Evolutionary conservation across 176 grass and related monocot genomes (phyloP).

Genomic region (Ensete ventricosum): DNA sequence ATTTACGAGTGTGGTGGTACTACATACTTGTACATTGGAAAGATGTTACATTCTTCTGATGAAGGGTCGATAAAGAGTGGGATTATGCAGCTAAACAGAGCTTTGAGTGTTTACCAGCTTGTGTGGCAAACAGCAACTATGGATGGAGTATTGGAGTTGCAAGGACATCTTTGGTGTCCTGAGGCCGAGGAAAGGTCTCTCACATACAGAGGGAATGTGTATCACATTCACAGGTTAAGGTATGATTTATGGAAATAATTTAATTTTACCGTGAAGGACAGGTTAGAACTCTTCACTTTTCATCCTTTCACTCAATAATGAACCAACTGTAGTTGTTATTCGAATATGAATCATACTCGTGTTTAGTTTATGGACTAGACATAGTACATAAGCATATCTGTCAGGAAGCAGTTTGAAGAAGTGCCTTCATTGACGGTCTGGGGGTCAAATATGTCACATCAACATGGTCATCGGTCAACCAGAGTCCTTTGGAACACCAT

Average conservation of each 20-base stretch:
- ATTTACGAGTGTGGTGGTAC: slow-evolving; percentile 26
- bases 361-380: neutral
- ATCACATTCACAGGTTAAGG: slow-evolving; percentile 43
- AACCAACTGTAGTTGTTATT: neutral
- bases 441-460: neutral
- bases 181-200: slow-evolving; percentile 46
- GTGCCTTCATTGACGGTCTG: neutral
- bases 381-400: neutral
- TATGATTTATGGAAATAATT: neutral
- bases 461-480: neutral
- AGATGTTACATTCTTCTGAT: slow-evolving; percentile 29
- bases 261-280: neutral
- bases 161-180: slow-evolving; percentile 68
- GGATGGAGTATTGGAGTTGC: slow-evolving; percentile 38
- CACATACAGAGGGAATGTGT: slow-evolving; percentile 56
- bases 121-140: slow-evolving; percentile 49
- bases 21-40: slow-evolving; percentile 29
- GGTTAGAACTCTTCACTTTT: neutral
- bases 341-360: neutral
- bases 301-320: neutral
- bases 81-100: slow-evolving; percentile 48
- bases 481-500: neutral
- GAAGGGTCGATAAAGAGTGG: slow-evolving; percentile 32
- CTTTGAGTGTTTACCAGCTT: slow-evolving; percentile 49
- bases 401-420: neutral